Conservation (phyloP, 805 yeast species). For the Candida broadrunensis region DNA sequence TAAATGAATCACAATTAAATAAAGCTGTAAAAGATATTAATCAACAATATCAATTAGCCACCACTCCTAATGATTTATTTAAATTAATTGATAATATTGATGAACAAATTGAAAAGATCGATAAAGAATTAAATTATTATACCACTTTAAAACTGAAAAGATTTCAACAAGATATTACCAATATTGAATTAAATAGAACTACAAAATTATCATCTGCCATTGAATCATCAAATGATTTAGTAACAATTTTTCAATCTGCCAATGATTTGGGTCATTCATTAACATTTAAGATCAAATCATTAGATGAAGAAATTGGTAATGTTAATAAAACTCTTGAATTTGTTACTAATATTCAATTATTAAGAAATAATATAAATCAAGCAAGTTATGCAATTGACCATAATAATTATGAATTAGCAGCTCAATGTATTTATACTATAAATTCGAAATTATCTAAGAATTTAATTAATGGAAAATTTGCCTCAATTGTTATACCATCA, state of each 20-base stretch:
- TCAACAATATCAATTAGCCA: conserved; percentile 17
- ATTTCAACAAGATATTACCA: conserved; percentile 37
- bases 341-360: conserved; percentile 61
- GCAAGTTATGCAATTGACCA: conserved; percentile 68
- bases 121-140: conserved; percentile 22
- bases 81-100: conserved; percentile 27
- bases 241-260: conserved; percentile 54
- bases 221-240: conserved; percentile 53
- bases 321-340: conserved; percentile 61
- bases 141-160: conserved; percentile 22
- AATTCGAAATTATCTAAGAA: conserved; percentile 48
- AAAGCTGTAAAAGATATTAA: conserved; percentile 4
- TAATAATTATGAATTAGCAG: conserved; percentile 75
- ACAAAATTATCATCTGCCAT: conserved; percentile 64
- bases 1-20: conserved; percentile 3
- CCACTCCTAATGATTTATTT: conserved; percentile 26
- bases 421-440: conserved; percentile 53
- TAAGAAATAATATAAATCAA: conserved; percentile 63
- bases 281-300: conserved; percentile 63
- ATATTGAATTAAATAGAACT: conserved; percentile 58
- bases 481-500: conserved; percentile 80
- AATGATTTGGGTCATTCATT: conserved; percentile 63
- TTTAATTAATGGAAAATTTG: conserved; percentile 61
- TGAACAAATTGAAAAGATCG: conserved; percentile 17
- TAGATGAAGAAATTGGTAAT: conserved; percentile 68